Evolutionary conservation across 106 monocot genomes (phyloP).

Genomic region (Dioscorea zingiberensis): DNA sequence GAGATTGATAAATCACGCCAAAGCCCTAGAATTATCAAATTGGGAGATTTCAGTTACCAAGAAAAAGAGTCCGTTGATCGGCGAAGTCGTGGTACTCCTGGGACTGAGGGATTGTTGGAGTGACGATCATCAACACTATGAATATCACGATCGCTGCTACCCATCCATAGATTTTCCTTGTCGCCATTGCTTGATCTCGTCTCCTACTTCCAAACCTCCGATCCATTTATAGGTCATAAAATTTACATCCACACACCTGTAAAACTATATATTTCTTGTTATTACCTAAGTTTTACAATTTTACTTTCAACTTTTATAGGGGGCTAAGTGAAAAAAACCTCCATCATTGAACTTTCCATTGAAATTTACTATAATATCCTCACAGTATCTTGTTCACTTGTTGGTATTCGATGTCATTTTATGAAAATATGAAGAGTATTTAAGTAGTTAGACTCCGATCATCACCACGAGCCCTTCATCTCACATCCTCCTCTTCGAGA

Average conservation of each 20-base stretch:
- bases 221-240: no score
- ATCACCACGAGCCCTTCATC: constrained; percentile 1
- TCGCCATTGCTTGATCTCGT: constrained; percentile 24
- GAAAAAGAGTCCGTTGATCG: constrained; percentile 76
- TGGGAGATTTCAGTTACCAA: constrained; percentile 33
- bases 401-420: no score
- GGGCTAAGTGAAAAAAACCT: no score
- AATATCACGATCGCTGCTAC: constrained; percentile 53
- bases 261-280: no score
- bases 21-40: not conserved
- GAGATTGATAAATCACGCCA: not conserved
- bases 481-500: not conserved
- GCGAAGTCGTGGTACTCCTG: constrained; percentile 96
- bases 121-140: constrained; percentile 88
- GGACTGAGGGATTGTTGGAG: constrained; percentile 86
- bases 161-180: constrained; percentile 38
- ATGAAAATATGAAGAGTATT: no score
- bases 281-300: no score
- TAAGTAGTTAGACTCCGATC: not conserved
- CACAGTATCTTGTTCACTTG: no score
- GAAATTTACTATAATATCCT: no score
- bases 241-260: no score
- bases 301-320: no score
- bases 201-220: constrained; percentile 9
- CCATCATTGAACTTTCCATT: no score